Evolutionary conservation across 2,329 filamentous ascomycete species (phyloP).

Genomic region (Emmonsiellopsis sp.): DNA sequence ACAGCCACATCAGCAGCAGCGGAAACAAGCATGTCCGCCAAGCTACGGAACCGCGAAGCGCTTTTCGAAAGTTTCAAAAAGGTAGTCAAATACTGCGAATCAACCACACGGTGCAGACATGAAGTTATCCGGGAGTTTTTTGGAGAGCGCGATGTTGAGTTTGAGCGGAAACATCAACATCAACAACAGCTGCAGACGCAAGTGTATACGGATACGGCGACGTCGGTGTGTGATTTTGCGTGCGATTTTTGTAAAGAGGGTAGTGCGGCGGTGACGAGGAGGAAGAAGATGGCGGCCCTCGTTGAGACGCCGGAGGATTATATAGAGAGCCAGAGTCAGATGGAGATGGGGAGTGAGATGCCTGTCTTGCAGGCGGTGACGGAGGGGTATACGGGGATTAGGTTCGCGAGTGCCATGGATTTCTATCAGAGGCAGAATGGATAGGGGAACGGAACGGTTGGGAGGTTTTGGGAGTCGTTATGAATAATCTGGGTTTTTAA

Average conservation of each 20-base stretch:
- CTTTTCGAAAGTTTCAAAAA: conserved; percentile 56
- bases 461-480: no score
- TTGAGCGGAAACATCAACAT: conserved; percentile 17
- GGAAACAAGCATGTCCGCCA: conserved; percentile 28
- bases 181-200: conserved; percentile 11
- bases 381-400: background rate
- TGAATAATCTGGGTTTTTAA: no score
- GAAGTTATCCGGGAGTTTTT: conserved; percentile 68
- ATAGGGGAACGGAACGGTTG: no score
- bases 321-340: background rate
- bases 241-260: conserved; percentile 72
- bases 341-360: background rate
- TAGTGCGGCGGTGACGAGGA: conserved; percentile 44
- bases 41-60: conserved; percentile 28
- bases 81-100: conserved; percentile 75
- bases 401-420: background rate
- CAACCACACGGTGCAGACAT: conserved; percentile 64
- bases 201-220: conserved; percentile 16
- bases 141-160: conserved; percentile 47
- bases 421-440: background rate
- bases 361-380: no score
- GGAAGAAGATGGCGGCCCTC: conserved; percentile 37
- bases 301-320: conserved; percentile 11
- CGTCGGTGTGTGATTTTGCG: conserved; percentile 59
- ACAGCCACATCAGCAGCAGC: conserved; percentile 31